Evolutionary conservation across 2,329 filamentous ascomycete species (phyloP), one percentile per base, ranked within the genome.

Genomic region (Aspergillus carbonarius): DNA sequence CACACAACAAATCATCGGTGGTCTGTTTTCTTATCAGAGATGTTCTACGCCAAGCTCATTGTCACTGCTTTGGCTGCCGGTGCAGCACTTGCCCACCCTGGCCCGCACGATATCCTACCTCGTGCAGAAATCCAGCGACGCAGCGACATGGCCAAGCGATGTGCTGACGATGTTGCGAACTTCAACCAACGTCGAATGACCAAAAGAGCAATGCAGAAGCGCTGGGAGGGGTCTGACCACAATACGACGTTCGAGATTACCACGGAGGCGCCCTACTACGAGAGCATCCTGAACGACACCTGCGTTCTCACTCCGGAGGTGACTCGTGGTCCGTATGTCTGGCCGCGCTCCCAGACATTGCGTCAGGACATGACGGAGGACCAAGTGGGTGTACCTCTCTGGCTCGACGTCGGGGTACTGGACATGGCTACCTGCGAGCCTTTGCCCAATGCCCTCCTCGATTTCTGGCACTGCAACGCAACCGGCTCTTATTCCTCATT

Each of bases 381-480:
- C 30, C 66, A 68, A 17, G 54, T 61, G 0, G 78, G 78, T 9
- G 68, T 80, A 5, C 76, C 76, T 0, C 61, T 79, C 37, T 74
- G 75, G 62, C 62, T 80, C 15, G 78, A 79, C 40, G 46, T 79
- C 1, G 74, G 76, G 32, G 75, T 78, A 46, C 64, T 80, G 42
- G 76, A 80, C 62, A 71, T 79, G 56, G 69, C 69, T 13, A 78
- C 76, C 12, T 79, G 78, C 66, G 67, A 73, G 58, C 71, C 76
- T 4, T 64, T 74, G 1, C 65, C 68, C 1, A 64, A 69, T 15
- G 69, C 74, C 8, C 61, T 76, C 9, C 63, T 79, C 55, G 76
- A 79, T 60, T 70, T 78, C 40, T 80, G 78, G 78, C 71, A 76
- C 47, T 78, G 76, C 68, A 79, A 80, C 61, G 70, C 75, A 20